Base-by-base conservation (phyloP, 352 stramenopile genomes). In the Phytopythium helicoides region DNA sequence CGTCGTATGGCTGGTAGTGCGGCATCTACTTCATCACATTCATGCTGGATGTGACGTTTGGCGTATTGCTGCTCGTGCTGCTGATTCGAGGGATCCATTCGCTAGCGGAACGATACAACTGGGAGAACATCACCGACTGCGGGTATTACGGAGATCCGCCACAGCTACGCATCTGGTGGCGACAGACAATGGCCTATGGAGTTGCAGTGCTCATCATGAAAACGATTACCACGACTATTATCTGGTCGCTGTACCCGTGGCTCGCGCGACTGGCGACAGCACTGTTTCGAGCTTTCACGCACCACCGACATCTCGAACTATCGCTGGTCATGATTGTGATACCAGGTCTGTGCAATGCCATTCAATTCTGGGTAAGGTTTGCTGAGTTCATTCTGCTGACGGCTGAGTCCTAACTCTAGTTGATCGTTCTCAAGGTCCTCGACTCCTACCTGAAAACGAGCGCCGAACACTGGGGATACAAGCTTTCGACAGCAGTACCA, bases 321-420 rank as follows among this genome's bases (percentile, higher is more conserved):
- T 66, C 87, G 33, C 56, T 93, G 31, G 78, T 90, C 35, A 93
- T 91, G 82, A 78, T 93, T 26, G 62, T 91, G 40, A 61, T 87
- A 21, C 80, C 80, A 10, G 80, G 80, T 18, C 76, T 73, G 44
- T 80, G 56, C 51, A 93, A 89, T 47, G 62, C 80, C 23, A 65
- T 82, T 33, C 82, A 91, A 52, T 90, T 92, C 56, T 93, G 82
- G 80, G 70, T 84, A 59, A 11, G 68, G 21, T 3, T 41, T 9
- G 2, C 15, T 9, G 36, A 1, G 15, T 18, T 18, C 14, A 18
- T 19, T 33, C 2, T 6, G 23, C 0, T 15, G 10, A 12, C 7
- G 16, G 14, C 37, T 3, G 37, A 21, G 22, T 9, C 14, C 37
- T 44, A 21, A 23, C 6, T 12, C n/a, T 44, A 23, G 22, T 6